Evolutionary conservation across 345 rosid genomes (phyloP), one percentile per base, ranked within the genome.

Genomic region (Camelina laxa): DNA sequence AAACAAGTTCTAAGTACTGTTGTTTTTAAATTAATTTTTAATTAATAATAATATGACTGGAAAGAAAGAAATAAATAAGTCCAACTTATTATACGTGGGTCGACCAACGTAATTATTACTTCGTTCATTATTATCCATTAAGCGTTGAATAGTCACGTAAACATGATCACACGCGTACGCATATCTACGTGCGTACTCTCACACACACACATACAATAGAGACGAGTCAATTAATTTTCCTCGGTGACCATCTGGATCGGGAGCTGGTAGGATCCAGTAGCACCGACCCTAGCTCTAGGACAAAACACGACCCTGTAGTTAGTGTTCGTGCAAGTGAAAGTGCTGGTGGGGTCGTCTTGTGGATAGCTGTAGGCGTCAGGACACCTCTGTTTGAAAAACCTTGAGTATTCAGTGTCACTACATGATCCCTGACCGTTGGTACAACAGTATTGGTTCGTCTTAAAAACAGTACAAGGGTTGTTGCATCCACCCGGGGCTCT

Each of bases 391-490:
- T 85, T 83, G 75, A 83, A 85, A 17, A 81, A 77, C 27, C 51
- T 83, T 3, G 82, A 85, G 17, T 5, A 76, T 0, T 1, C 6
- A 0, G 86, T 80, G 38, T 42, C 58, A 0, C 35, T 15, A 67
- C 84, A 81, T 6, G 61, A 44, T n/a, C 86, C 84, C 0, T 27
- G 67, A 7, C 86, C 75, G 7, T 75, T 24, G 0, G 80, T 84
- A 64, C 92, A 87, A 57, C 92, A 88, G 2, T 67, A 88, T 13
- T 84, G 4, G 30, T 85, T 73, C 3, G 81, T 87, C 53, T 77
- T 41, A 6, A 79, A 87, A 3, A 86, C 92, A 0, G 87, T 78
- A 53, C 91, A 89, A 0, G 94, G 88, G 68, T 85, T 69, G 76
- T 79, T 67, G 55, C 87, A 72, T 22, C 81, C 76, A 0, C 78